These are phyloP conservation scores for Cubamyces lactineus DNA, from an alignment of 768 basidiomycete genomes.

Conservation along the genomic window DNA sequence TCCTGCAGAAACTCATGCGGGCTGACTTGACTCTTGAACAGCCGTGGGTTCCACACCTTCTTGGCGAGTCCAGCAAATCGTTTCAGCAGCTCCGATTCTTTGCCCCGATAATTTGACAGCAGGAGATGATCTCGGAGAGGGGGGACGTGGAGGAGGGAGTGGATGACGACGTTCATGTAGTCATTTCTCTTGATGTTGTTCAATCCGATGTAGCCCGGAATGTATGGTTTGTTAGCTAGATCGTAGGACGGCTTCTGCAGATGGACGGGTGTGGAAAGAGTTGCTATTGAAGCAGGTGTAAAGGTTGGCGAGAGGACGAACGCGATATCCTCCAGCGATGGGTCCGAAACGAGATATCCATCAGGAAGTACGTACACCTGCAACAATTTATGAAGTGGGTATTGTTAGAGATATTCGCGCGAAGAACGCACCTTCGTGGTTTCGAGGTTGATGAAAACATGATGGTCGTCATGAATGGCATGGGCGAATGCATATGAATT, in stretches of 20 bases:
- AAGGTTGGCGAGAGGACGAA: slow-evolving; percentile 91
- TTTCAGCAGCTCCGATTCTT: slow-evolving; percentile 84
- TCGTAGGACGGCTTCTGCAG: slow-evolving; percentile 83
- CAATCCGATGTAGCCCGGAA: slow-evolving; percentile 92
- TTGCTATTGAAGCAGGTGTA: slow-evolving; percentile 56
- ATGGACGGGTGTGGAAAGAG: slow-evolving; percentile 59
- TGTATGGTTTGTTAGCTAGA: slow-evolving; percentile 76
- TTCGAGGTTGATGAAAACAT: slow-evolving; percentile 96
- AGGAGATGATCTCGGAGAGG: slow-evolving; percentile 89
- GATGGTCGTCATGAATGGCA: slow-evolving; percentile 96
- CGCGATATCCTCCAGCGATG: slow-evolving; percentile 93
- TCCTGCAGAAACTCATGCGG: slow-evolving; percentile 99
- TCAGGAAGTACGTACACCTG: slow-evolving; percentile 98
- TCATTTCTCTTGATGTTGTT: slow-evolving; percentile 99
- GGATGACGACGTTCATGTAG: slow-evolving; percentile 96
- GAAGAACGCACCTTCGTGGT: slow-evolving; percentile 77
- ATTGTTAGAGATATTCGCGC: slow-evolving; percentile 16
- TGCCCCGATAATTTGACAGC: slow-evolving; percentile 70
- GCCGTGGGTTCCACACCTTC: slow-evolving; percentile 93
- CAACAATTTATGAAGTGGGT: slow-evolving; percentile 12
- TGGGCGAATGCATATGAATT: slow-evolving; percentile 96
- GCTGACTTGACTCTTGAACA: slow-evolving; percentile 98
- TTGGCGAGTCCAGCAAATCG: slow-evolving; percentile 87
- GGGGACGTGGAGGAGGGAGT: slow-evolving; percentile 87
- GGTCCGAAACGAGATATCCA: slow-evolving; percentile 95